Percentiles rank a stretch among this genome's conserved stretches.
phyloP scores from a whole-genome alignment of 345 rosid species.

The Salix purpurea region DNA sequence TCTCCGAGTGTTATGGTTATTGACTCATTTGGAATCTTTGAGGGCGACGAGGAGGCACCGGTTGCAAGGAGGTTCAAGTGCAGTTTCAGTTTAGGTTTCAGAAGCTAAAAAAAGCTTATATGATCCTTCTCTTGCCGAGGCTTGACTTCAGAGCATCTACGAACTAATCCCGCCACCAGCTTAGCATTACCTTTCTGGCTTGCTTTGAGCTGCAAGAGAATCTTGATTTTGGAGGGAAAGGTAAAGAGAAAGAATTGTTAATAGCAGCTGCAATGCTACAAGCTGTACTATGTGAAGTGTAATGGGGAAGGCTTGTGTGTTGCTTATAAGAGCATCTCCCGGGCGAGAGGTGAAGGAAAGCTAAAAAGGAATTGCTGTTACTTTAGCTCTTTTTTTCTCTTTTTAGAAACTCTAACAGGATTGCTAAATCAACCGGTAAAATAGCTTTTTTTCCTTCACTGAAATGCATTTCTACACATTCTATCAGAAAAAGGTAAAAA shows the following conservation, averaged over 20 bases:
- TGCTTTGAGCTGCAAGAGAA: constrained; percentile 14
- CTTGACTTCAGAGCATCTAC: constrained; percentile 20
- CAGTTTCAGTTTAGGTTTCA: background rate
- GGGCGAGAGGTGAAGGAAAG: no score
- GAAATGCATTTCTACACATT: no score
- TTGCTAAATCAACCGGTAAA: no score
- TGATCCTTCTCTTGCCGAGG: background rate
- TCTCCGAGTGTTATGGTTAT: background rate
- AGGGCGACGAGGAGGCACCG: background rate
- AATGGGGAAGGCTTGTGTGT: background rate
- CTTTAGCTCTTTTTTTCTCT: no score
- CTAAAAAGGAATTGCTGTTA: no score
- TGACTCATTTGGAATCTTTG: background rate
- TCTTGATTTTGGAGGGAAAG: constrained; percentile 9
- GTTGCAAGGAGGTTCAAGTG: background rate
- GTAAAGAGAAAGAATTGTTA: constrained; percentile 1
- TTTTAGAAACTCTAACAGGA: no score
- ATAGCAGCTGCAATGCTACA: background rate
- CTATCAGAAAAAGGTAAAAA: no score
- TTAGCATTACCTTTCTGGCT: constrained; percentile 16
- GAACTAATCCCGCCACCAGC: constrained; percentile 20
- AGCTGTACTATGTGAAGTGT: background rate
- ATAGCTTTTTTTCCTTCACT: no score
- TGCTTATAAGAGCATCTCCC: background rate
- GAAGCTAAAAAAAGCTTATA: constrained; percentile 1